Evolutionary conservation across 2,329 filamentous ascomycete genomes (phyloP), one percentile per base, ranked within the genome.

Genomic region (Fusarium secorum): DNA sequence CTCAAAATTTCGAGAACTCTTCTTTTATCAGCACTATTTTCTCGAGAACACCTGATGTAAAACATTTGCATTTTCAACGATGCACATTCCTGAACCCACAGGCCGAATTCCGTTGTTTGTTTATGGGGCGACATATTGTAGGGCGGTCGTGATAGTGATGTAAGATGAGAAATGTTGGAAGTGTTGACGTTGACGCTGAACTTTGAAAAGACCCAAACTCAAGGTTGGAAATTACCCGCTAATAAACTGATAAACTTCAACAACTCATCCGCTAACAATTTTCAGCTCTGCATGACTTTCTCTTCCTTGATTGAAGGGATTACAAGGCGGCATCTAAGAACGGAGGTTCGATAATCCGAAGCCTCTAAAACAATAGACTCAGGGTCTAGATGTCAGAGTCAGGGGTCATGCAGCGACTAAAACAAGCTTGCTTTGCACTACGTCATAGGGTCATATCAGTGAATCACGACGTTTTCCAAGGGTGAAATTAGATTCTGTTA

Each of bases 401-500:
- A 71, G 44, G 68, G 64, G 59, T 61, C 64, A 65, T 36, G 7
- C 33, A 60, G 30, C 32, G 17, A 39, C 48, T 66, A 69, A 71
- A 71, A 59, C 69, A 72, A 71, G 68, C 64, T 65, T 59, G 61
- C 22, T 30, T 57, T 55, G n/a, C 28, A 11, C 44, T 71, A 71
- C 69, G 69, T 71, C 69, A 71, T 72, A 52, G 44, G 36, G 35
- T 48, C 52, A 57, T 53, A 38, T 52, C 18, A 36, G 60, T 66
- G 68, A 69, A 61, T 72, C 69, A 70, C 56, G 44, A 69, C 48
- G 70, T 72, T 60, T 52, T 61, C 36, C 68, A 56, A 48, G 53
- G 42, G 63, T 32, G 26, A 41, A 45, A 28, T 56, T 36, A 56
- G 54, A 30, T 22, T 48, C 49, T 49, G 48, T 53, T 48, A 41